These are phyloP conservation scores for Lichina pygmaea DNA, from an alignment of 495 filamentous ascomycete species.

Conservation along the genomic window DNA sequence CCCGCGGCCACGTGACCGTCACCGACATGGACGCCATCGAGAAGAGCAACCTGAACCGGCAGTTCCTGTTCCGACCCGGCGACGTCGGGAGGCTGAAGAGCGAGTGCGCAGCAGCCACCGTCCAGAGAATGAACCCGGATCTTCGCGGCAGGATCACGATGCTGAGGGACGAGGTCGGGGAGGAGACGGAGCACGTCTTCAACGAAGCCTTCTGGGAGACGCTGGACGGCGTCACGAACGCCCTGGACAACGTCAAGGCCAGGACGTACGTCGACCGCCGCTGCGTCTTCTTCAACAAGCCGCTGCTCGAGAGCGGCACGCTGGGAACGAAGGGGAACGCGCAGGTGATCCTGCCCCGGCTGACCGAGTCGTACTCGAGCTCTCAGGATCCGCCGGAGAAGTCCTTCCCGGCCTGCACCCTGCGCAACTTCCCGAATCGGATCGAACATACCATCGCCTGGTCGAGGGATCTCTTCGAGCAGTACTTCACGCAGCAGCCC, in stretches of 20 bases:
- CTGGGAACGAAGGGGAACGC: conserved; percentile 96
- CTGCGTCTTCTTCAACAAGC: conserved; percentile 97
- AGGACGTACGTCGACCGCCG: conserved; percentile 91
- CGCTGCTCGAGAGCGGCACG: conserved; percentile 86
- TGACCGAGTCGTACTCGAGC: conserved; percentile 95
- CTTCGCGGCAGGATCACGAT: conserved; percentile 60
- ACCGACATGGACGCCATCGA: conserved; percentile 98
- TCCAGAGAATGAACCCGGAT: conserved; percentile 84
- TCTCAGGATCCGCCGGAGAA: conserved; percentile 97
- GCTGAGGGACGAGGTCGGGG: conserved; percentile 68
- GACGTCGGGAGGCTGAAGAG: conserved; percentile 97
- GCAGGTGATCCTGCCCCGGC: conserved; percentile 68
- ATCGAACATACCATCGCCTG: conserved; percentile 99
- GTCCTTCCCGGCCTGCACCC: conserved; percentile 95
- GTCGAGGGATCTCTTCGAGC: conserved; percentile 85
- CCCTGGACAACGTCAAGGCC: conserved; percentile 92
- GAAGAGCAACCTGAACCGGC: conserved; percentile 94
- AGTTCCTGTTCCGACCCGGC: conserved; percentile 83
- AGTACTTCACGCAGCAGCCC: conserved; percentile 74
- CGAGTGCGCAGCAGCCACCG: conserved; percentile 71
- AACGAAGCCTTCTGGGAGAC: conserved; percentile 79
- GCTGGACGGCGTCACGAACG: conserved; percentile 88
- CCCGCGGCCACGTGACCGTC: conserved; percentile 64
- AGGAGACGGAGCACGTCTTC: conserved; percentile 86
- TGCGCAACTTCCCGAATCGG: conserved; percentile 92